Base-by-base conservation (phyloP, 495 filamentous ascomycete genomes). In the Podospora pseudoanserina region DNA sequence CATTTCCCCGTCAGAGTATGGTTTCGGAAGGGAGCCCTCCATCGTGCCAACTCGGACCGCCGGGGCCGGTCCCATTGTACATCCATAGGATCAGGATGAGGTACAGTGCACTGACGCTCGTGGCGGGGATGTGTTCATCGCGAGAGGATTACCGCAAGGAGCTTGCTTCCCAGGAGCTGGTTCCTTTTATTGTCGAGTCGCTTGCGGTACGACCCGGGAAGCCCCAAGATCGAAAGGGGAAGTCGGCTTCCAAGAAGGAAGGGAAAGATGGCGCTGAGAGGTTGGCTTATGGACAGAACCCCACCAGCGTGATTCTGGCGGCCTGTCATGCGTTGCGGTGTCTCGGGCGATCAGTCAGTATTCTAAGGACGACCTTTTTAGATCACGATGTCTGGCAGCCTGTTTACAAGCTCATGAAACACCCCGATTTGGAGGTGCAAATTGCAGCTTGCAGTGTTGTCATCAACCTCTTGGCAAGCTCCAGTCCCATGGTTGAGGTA, bases 401-500 rank as follows among this genome's bases (percentile, higher is more conserved):
- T 5, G 76, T 97, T n/a, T 90, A 93, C 69, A 80, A 82, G 19
- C 85, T 98, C 27, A 79, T 98, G 20, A 87, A 83, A 60, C 89
- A 96, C 76, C 85, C 84, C 16, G 88, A 95, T 74, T 81, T 91
- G 30, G 89, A 95, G 63, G 90, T 98, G 23, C 89, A 94, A 72
- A 89, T 94, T 71, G 91, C 92, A 34, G 93, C 96, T 2, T 93
- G 91, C 0, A 88, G 89, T 19, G 89, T 88, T 0, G 82, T 95
- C 44, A 92, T 89, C 72, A 99, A 99, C 75, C 78, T 98, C 44
- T 84, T 96, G 2, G 79, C 91, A 26, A 91, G 96, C 57, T 91
- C 92, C 73, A 97, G 92, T 71, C 93, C 95, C 13, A 92, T 98
- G 92, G 87, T 90, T 80, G 85, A 90, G 76, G 92, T 94, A 72